Conservation (phyloP, 2,329 filamentous ascomycete genomes). For the Hypoxylon rubiginosum region DNA sequence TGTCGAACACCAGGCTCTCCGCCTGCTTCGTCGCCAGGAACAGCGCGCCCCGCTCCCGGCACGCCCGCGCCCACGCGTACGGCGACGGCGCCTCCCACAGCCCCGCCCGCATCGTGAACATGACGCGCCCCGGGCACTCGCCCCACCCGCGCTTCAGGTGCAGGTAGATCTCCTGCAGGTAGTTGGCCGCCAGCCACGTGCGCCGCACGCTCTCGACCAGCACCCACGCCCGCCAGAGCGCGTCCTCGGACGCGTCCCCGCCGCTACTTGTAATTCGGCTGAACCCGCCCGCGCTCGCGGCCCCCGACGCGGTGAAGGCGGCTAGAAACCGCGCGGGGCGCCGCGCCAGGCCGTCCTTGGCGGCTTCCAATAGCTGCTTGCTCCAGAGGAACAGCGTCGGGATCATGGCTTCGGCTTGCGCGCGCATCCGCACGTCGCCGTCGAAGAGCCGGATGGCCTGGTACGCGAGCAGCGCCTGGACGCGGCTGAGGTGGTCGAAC, state of each 20-base stretch:
- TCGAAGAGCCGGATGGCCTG: constrained; percentile 54
- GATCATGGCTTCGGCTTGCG: constrained; percentile 50
- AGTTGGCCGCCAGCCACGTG: constrained; percentile 45
- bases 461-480: constrained; percentile 50
- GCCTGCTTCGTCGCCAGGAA: constrained; percentile 34
- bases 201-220: constrained; percentile 51
- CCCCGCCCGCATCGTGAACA: constrained; percentile 46
- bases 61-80: constrained; percentile 42
- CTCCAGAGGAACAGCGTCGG: constrained; percentile 48
- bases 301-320: neutral
- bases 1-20: constrained; percentile 31
- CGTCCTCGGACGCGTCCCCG: constrained; percentile 12
- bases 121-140: constrained; percentile 48
- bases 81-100: constrained; percentile 50
- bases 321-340: constrained; percentile 33
- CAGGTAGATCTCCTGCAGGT: constrained; percentile 46
- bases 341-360: constrained; percentile 22
- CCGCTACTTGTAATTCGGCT: no score
- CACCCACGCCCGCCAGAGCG: constrained; percentile 49
- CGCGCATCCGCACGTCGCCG: constrained; percentile 53
- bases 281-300: neutral
- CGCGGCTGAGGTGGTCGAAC: constrained; percentile 43
- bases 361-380: constrained; percentile 42
- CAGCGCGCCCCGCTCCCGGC: constrained; percentile 32
- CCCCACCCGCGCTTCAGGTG: constrained; percentile 47